These are phyloP conservation scores for Spathaspora passalidarum DNA, from an alignment of 805 yeast species.

Conservation along the genomic window DNA sequence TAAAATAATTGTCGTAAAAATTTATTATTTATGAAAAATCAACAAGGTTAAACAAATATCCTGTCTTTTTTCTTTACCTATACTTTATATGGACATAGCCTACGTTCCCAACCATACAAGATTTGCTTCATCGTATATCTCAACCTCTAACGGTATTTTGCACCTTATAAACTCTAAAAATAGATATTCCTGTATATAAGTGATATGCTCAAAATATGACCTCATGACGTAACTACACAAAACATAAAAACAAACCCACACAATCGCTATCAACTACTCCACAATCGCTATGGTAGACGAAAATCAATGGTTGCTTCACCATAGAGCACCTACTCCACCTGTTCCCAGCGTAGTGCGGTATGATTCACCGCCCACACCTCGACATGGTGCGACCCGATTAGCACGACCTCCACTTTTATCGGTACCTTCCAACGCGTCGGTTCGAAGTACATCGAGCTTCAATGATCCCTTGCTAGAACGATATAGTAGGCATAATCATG, in stretches of 20 bases:
- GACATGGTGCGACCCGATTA: slow-evolving; percentile 1
- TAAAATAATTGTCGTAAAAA: too few species aligned
- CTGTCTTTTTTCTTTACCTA: too few species aligned
- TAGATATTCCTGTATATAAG: too few species aligned
- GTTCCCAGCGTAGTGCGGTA: slow-evolving; percentile 2
- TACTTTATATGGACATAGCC: too few species aligned
- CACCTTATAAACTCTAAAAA: too few species aligned
- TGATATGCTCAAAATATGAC: too few species aligned
- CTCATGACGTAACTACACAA: too few species aligned
- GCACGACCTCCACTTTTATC: slow-evolving; percentile 26
- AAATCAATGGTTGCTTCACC: slow-evolving; percentile 6
- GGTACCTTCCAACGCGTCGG: slow-evolving; percentile 24
- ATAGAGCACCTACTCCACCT: neutral
- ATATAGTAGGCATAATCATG: slow-evolving; percentile 9
- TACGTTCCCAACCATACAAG: too few species aligned
- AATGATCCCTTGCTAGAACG: slow-evolving; percentile 16
- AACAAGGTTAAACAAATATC: too few species aligned
- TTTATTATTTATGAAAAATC: too few species aligned
- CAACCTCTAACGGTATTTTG: too few species aligned
- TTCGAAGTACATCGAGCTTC: slow-evolving; percentile 15
- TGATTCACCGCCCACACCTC: slow-evolving; percentile 1
- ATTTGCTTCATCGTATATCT: too few species aligned
- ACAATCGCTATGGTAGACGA: slow-evolving; percentile 7
- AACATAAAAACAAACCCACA: neutral
- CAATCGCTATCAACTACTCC: neutral